Conservation (phyloP, 2,329 filamentous ascomycete species). For the Aspergillus viridinutans region DNA sequence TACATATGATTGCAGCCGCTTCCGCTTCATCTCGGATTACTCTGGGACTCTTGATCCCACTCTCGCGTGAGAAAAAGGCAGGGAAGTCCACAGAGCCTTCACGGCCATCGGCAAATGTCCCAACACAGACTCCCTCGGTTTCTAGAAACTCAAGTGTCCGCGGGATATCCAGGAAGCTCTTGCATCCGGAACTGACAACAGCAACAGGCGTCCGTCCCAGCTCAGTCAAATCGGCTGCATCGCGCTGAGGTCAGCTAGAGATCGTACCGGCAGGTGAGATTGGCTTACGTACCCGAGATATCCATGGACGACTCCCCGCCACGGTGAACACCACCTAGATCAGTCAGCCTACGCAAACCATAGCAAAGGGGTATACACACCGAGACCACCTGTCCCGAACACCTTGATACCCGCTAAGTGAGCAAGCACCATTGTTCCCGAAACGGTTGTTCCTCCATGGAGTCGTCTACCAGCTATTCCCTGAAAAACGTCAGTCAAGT, state of each 20-base stretch:
- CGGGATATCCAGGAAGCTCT: slow-evolving; percentile 91
- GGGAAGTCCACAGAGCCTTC: slow-evolving; percentile 74
- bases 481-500: slow-evolving; percentile 33
- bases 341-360: slow-evolving; percentile 11
- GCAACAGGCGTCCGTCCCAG: slow-evolving; percentile 83
- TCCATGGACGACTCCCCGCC: slow-evolving; percentile 85
- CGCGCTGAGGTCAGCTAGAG: not conserved
- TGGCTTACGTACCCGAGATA: slow-evolving; percentile 57
- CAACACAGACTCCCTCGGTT: slow-evolving; percentile 70
- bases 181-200: slow-evolving; percentile 86
- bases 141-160: slow-evolving; percentile 79
- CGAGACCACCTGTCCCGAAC: slow-evolving; percentile 91
- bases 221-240: slow-evolving; percentile 78
- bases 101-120: slow-evolving; percentile 83
- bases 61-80: slow-evolving; percentile 88
- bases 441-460: slow-evolving; percentile 88
- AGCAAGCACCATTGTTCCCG: slow-evolving; percentile 88
- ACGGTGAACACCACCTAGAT: slow-evolving; percentile 74
- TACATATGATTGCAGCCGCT: slow-evolving; percentile 80
- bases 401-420: slow-evolving; percentile 82
- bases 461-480: slow-evolving; percentile 63
- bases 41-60: slow-evolving; percentile 72
- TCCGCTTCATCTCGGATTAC: slow-evolving; percentile 71
- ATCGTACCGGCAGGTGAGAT: not conserved
- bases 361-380: slow-evolving; percentile 18